Percentiles rank a stretch among this genome's conserved stretches.
phyloP scores from a whole-genome alignment of 2,329 filamentous ascomycete species.

The Cladosporium phlei region DNA sequence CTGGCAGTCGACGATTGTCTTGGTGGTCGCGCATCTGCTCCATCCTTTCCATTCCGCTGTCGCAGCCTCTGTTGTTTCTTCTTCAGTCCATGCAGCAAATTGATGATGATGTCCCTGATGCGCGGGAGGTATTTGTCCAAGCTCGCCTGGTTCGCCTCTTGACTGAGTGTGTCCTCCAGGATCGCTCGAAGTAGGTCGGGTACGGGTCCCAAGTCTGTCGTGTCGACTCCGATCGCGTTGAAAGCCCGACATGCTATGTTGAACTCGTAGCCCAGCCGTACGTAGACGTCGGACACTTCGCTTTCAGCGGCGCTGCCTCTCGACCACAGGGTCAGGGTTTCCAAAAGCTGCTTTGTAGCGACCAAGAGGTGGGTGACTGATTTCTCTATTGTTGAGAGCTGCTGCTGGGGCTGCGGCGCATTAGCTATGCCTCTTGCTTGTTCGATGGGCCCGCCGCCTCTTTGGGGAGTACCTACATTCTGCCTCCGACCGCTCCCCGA shows the following conservation, averaged over 20 bases:
- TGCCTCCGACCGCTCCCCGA: slow-evolving; percentile 23
- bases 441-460: neutral
- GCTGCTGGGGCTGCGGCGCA: slow-evolving; percentile 56
- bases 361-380: slow-evolving; percentile 96
- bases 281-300: slow-evolving; percentile 96
- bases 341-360: slow-evolving; percentile 93
- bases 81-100: slow-evolving; percentile 90
- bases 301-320: slow-evolving; percentile 85
- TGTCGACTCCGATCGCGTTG: slow-evolving; percentile 94
- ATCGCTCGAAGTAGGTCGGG: slow-evolving; percentile 86
- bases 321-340: slow-evolving; percentile 97
- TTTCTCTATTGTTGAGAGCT: slow-evolving; percentile 96
- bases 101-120: slow-evolving; percentile 98
- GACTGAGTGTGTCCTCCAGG: slow-evolving; percentile 90
- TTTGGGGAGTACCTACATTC: slow-evolving; percentile 21
- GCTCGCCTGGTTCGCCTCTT: slow-evolving; percentile 90
- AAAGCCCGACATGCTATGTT: slow-evolving; percentile 98
- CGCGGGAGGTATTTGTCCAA: slow-evolving; percentile 88
- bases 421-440: slow-evolving; percentile 17
- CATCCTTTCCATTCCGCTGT: slow-evolving; percentile 47
- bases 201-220: slow-evolving; percentile 87
- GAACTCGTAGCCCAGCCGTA: slow-evolving; percentile 95
- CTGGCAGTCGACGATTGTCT: slow-evolving; percentile 46
- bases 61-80: slow-evolving; percentile 88
- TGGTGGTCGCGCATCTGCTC: slow-evolving; percentile 31